A percentile compares a stretch with the other conserved stretches of the same genome.
Conservation (phyloP, 441 rosid genomes). For the Populus hybrid region DNA sequence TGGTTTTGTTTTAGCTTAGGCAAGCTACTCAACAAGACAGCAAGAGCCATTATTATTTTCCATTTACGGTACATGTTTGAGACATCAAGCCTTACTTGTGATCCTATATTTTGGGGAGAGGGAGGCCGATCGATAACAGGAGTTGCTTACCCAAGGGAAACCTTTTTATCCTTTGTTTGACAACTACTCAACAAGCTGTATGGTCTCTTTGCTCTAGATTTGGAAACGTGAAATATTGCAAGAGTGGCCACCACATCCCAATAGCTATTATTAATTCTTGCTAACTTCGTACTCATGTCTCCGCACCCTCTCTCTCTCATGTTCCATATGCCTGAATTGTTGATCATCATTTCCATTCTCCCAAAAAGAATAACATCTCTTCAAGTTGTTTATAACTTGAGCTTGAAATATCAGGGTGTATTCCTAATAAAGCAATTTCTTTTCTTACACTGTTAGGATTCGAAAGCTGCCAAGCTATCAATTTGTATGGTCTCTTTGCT, state of each 20-base stretch:
- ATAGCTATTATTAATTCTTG: constrained; percentile 21
- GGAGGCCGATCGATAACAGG: background rate
- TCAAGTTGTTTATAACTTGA: constrained; percentile 8
- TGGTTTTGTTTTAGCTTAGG: background rate
- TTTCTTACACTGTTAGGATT: constrained; percentile 26
- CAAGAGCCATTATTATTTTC: constrained; percentile 5
- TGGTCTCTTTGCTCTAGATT: background rate
- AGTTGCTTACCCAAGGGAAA: constrained; percentile 8
- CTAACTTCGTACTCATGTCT: constrained; percentile 34
- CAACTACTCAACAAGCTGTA: constrained; percentile 21
- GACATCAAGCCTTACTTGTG: constrained; percentile 1
- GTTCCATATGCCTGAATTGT: background rate
- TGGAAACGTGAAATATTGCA: background rate
- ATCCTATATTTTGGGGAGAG: background rate
- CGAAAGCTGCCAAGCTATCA: constrained; percentile 26
- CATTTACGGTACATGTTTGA: constrained; percentile 3
- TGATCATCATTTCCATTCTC: constrained; percentile 9
- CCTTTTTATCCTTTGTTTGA: constrained; percentile 13
- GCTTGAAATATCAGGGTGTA: constrained; percentile 22
- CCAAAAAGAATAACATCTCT: background rate
- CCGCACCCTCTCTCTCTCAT: background rate
- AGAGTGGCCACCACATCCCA: constrained; percentile 22
- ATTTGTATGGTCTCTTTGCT: no score
- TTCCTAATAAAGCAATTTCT: constrained; percentile 6
- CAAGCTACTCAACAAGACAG: constrained; percentile 10